Evolutionary conservation across 495 filamentous ascomycete genomes (phyloP).

Genomic region (Penicillium nucicola): DNA sequence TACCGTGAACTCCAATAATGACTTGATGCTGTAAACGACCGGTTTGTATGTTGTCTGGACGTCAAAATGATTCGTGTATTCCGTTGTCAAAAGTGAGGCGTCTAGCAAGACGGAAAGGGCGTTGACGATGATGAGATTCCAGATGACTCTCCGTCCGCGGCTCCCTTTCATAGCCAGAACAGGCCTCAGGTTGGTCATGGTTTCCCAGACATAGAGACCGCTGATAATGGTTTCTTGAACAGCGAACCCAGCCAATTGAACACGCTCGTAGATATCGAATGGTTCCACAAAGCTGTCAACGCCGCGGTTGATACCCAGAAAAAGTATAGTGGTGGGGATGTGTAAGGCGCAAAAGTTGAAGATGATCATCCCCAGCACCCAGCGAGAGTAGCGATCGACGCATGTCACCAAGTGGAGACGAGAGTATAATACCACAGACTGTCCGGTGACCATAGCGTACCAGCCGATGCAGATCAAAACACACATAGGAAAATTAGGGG

Average conservation of each 20-base stretch:
- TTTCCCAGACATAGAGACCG: slow-evolving; percentile 46
- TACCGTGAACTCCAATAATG: slow-evolving; percentile 50
- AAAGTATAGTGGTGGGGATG: slow-evolving; percentile 28
- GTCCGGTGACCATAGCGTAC: slow-evolving; percentile 34
- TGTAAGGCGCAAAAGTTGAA: slow-evolving; percentile 23
- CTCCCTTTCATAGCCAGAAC: slow-evolving; percentile 24
- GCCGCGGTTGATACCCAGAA: slow-evolving; percentile 25
- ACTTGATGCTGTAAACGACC: slow-evolving; percentile 49
- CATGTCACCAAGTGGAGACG: slow-evolving; percentile 37
- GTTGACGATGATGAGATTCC: slow-evolving; percentile 44
- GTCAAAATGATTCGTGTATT: slow-evolving; percentile 33
- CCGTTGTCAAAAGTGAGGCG: slow-evolving; percentile 25
- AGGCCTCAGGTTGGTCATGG: slow-evolving; percentile 30
- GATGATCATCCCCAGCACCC: slow-evolving; percentile 34
- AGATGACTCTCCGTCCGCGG: slow-evolving; percentile 31
- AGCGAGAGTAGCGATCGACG: slow-evolving; percentile 12
- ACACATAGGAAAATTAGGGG: slow-evolving; percentile 20
- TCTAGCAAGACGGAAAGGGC: slow-evolving; percentile 38
- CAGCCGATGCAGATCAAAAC: slow-evolving; percentile 27
- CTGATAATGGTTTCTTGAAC: slow-evolving; percentile 48
- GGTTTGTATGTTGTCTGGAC: slow-evolving; percentile 43
- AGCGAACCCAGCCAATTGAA: slow-evolving; percentile 39
- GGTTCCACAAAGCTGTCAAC: slow-evolving; percentile 16
- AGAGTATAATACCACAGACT: slow-evolving; percentile 38
- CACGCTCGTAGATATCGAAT: slow-evolving; percentile 40